Conservation (phyloP, 495 filamentous ascomycete genomes). For the Penicillium egyptiacum region DNA sequence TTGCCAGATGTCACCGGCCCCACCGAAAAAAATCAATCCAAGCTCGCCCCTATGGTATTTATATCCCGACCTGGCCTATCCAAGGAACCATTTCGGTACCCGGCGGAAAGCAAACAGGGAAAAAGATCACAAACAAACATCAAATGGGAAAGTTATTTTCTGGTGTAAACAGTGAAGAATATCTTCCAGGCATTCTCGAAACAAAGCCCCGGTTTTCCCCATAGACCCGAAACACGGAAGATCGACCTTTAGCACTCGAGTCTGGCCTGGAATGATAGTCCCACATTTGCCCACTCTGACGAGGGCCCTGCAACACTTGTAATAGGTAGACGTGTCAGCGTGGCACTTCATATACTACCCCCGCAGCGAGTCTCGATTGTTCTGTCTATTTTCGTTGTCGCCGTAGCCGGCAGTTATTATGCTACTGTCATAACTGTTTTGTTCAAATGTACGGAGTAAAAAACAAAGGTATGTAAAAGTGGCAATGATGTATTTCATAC, state of each 20-base stretch:
- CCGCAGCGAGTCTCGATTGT: not conserved
- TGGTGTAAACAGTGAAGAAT: conserved; percentile 2
- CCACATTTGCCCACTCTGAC: not conserved
- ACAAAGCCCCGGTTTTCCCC: conserved; percentile 5
- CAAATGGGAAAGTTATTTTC: not conserved
- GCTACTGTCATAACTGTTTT: not conserved
- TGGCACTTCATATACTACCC: not conserved
- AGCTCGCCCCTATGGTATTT: not conserved
- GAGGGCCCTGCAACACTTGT: not conserved
- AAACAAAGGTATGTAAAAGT: not conserved
- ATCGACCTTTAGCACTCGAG: conserved; percentile 19
- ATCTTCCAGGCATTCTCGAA: conserved; percentile 1
- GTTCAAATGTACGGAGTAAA: not conserved
- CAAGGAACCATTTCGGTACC: conserved; percentile 2
- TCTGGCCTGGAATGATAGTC: conserved; percentile 2
- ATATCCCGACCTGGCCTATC: not conserved
- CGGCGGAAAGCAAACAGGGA: not conserved
- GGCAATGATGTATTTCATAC: conserved; percentile 4
- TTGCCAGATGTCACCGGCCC: conserved; percentile 11
- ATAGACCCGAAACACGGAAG: conserved; percentile 26
- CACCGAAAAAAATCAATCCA: not conserved
- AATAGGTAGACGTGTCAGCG: not conserved
- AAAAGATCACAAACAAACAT: not conserved
- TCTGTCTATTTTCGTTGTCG: conserved; percentile 4
- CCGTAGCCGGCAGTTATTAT: conserved; percentile 1